These are phyloP conservation scores for Calycina marina DNA, from an alignment of 2,329 filamentous ascomycete genomes.

Conservation along the genomic window DNA sequence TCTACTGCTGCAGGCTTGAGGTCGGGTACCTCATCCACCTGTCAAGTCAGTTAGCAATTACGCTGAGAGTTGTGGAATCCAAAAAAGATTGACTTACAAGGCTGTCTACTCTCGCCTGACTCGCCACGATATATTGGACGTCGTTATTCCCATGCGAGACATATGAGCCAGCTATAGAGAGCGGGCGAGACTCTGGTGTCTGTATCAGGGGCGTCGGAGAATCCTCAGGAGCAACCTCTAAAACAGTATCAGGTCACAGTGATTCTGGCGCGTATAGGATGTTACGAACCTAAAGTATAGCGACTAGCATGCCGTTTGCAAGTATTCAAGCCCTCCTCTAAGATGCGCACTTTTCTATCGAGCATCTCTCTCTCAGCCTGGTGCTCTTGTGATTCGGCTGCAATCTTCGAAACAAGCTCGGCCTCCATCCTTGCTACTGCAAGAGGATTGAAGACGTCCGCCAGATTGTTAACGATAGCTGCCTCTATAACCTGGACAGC, in stretches of 20 bases:
- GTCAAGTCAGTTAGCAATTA: no score
- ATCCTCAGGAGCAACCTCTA: not conserved
- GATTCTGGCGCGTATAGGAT: not conserved
- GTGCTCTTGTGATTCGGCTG: constrained; percentile 11
- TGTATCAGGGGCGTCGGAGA: not conserved
- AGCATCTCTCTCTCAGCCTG: constrained; percentile 7
- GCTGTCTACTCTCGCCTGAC: not conserved
- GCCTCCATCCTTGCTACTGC: constrained; percentile 9
- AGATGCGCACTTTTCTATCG: constrained; percentile 5
- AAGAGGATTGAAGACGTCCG: constrained; percentile 11
- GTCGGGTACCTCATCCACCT: no score
- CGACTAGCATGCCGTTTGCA: constrained; percentile 12
- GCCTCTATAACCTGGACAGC: constrained; percentile 10
- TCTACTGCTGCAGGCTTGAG: no score
- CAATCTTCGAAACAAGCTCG: constrained; percentile 7
- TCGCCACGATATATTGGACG: not conserved
- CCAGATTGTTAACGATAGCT: constrained; percentile 9
- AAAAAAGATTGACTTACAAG: not conserved
- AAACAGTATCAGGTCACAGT: not conserved
- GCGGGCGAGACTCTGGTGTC: not conserved
- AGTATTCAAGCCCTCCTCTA: constrained; percentile 10
- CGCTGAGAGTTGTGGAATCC: no score
- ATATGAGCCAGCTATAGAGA: not conserved
- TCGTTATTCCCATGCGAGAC: not conserved
- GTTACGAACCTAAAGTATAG: not conserved